Percentiles rank a stretch among this genome's conserved stretches.
Conservation (phyloP, 2,329 filamentous ascomycete genomes). For the Neophaeococcomyces aloes region DNA sequence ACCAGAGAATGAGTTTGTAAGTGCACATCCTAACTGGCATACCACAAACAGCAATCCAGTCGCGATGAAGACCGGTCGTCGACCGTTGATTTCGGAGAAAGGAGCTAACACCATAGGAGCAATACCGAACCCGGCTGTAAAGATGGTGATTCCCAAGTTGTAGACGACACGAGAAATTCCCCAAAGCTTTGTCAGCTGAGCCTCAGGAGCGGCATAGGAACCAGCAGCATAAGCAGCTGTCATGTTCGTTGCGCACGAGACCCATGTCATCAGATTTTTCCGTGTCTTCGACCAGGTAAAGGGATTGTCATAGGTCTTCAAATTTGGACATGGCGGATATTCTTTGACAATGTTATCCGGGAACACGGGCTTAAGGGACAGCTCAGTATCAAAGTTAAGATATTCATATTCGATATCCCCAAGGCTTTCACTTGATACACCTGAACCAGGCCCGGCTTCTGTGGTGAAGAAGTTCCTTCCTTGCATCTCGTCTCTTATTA, state of each 20-base stretch:
- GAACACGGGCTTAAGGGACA: slow-evolving; percentile 14
- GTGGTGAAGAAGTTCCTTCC: not conserved
- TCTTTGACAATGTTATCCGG: slow-evolving; percentile 9
- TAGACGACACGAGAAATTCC: slow-evolving; percentile 53
- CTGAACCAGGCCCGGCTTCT: not conserved
- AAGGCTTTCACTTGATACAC: not conserved
- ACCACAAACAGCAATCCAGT: slow-evolving; percentile 63
- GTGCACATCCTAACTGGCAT: slow-evolving; percentile 57
- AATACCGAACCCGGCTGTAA: slow-evolving; percentile 69
- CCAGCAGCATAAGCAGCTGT: slow-evolving; percentile 74
- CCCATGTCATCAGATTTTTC: slow-evolving; percentile 61
- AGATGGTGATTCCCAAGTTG: slow-evolving; percentile 63
- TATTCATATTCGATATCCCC: slow-evolving; percentile 16
- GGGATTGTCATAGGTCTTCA: slow-evolving; percentile 58
- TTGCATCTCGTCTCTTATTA: too few species aligned
- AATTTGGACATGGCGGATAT: slow-evolving; percentile 41
- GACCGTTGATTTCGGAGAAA: slow-evolving; percentile 77
- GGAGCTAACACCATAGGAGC: slow-evolving; percentile 84
- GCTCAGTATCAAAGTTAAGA: slow-evolving; percentile 17
- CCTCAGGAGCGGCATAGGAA: slow-evolving; percentile 60
- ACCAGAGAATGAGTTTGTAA: slow-evolving; percentile 58
- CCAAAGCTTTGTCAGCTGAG: slow-evolving; percentile 56
- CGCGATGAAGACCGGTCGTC: slow-evolving; percentile 68
- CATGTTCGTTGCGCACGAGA: slow-evolving; percentile 66
- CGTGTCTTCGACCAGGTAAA: slow-evolving; percentile 59